phyloP scores from a whole-genome alignment of 768 basidiomycete genomes.

The Amylocystis lapponica region DNA sequence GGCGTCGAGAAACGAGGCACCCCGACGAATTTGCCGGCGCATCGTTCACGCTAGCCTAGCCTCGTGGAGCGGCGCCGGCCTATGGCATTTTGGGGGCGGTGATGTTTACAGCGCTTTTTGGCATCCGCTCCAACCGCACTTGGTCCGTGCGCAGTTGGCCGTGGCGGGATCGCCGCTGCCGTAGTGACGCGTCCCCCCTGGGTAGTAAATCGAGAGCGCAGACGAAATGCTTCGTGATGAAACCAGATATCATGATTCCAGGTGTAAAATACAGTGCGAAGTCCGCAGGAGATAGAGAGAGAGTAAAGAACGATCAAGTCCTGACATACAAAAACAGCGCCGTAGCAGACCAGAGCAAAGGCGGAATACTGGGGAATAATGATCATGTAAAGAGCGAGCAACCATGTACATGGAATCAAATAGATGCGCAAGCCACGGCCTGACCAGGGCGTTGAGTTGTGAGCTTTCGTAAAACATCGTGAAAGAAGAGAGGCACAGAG shows the following conservation, averaged over 20 bases:
- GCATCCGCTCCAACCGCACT: background rate
- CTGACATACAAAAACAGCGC: background rate
- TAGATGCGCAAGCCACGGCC: background rate
- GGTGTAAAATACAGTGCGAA: too few species aligned
- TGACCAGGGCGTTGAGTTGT: slow-evolving; percentile 4
- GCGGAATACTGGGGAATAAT: slow-evolving; percentile 14
- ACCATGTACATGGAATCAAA: too few species aligned
- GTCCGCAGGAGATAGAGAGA: too few species aligned
- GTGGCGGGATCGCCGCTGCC: too few species aligned
- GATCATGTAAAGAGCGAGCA: slow-evolving; percentile 12
- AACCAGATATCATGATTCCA: too few species aligned
- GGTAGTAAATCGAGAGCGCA: too few species aligned
- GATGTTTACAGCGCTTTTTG: background rate
- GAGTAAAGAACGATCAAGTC: too few species aligned
- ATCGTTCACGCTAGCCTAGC: background rate
- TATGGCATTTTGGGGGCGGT: background rate
- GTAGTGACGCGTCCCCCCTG: too few species aligned
- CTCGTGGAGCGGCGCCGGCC: background rate
- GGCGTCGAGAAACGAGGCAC: slow-evolving; percentile 9
- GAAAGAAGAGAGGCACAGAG: background rate
- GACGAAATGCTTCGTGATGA: too few species aligned
- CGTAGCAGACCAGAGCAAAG: background rate
- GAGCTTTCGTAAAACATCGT: too few species aligned
- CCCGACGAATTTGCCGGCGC: background rate
- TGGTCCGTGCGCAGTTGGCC: too few species aligned